Conservation (phyloP, 2,329 filamentous ascomycete genomes). For the Trichoderma oligosporum region DNA sequence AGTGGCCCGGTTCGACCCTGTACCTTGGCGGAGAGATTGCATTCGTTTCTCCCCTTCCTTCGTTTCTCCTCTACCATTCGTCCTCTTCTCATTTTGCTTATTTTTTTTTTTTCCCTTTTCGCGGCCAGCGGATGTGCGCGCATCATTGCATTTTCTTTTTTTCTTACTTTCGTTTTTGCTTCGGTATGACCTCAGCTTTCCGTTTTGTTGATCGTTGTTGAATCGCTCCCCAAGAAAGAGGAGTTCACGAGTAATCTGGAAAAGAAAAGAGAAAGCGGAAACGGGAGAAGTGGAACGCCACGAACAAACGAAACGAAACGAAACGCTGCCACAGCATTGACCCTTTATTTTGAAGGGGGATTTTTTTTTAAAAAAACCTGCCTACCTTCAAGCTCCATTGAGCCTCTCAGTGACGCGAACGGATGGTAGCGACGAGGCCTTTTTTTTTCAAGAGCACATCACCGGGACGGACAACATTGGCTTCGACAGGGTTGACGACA, state of each 20-base stretch:
- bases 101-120: neutral
- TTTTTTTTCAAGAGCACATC: neutral
- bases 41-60: slow-evolving; percentile 11
- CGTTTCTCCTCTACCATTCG: neutral
- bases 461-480: neutral
- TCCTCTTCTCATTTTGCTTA: neutral
- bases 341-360: neutral
- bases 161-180: neutral
- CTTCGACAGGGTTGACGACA: neutral
- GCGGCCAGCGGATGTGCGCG: slow-evolving; percentile 13
- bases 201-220: slow-evolving; percentile 7
- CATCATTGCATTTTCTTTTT: slow-evolving; percentile 4
- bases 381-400: neutral
- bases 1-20: slow-evolving; percentile 7
- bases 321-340: neutral
- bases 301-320: slow-evolving; percentile 19
- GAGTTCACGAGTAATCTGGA: neutral
- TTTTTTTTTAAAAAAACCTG: neutral
- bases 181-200: slow-evolving; percentile 24
- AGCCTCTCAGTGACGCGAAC: neutral
- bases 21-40: slow-evolving; percentile 15
- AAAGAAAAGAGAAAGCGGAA: neutral
- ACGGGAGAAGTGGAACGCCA: neutral
- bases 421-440: neutral
- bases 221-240: slow-evolving; percentile 18